Conservation (phyloP, 139 green algal genomes). For the Chlorella sp. region DNA sequence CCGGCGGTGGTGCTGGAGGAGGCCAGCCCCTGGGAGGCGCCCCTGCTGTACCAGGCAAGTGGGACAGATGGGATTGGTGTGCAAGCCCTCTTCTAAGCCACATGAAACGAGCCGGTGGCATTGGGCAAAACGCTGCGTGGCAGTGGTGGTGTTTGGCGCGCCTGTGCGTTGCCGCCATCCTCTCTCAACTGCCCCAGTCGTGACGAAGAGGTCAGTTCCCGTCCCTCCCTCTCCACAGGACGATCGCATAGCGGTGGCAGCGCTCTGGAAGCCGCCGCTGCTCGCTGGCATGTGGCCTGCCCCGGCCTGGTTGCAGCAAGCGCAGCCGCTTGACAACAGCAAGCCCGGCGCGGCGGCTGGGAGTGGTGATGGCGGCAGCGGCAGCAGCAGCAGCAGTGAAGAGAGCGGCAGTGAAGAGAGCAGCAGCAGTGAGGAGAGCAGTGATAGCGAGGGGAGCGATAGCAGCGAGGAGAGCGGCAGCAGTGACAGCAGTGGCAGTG, state of each 20-base stretch:
- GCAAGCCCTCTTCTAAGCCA: too few relatives aligned
- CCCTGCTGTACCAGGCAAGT: slow-evolving; percentile 28
- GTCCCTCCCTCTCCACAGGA: slow-evolving; percentile 30
- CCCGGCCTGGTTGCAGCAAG: slow-evolving; percentile 40
- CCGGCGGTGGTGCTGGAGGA: slow-evolving; percentile 59
- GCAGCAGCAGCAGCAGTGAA: neutral
- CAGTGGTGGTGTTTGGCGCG: too few relatives aligned
- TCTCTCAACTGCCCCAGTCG: too few relatives aligned
- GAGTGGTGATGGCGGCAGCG: slow-evolving; percentile 10
- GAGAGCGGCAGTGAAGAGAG: neutral
- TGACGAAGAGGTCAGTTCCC: too few relatives aligned
- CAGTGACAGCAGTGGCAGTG: slow-evolving; percentile 25
- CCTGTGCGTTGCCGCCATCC: too few relatives aligned
- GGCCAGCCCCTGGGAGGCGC: slow-evolving; percentile 13
- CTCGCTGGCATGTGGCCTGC: slow-evolving; percentile 38
- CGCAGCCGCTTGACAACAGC: neutral
- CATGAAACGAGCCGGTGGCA: too few relatives aligned
- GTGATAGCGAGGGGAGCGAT: neutral
- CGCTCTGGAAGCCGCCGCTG: slow-evolving; percentile 32
- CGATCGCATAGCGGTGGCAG: slow-evolving; percentile 60
- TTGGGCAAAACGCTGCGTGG: too few relatives aligned
- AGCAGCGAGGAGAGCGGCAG: slow-evolving; percentile 9
- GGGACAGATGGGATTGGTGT: too few relatives aligned
- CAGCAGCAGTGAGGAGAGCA: slow-evolving; percentile 16
- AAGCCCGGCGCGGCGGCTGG: neutral